Conservation (phyloP, 202 grass and related monocot species). For the Eragrostis tef region DNA sequence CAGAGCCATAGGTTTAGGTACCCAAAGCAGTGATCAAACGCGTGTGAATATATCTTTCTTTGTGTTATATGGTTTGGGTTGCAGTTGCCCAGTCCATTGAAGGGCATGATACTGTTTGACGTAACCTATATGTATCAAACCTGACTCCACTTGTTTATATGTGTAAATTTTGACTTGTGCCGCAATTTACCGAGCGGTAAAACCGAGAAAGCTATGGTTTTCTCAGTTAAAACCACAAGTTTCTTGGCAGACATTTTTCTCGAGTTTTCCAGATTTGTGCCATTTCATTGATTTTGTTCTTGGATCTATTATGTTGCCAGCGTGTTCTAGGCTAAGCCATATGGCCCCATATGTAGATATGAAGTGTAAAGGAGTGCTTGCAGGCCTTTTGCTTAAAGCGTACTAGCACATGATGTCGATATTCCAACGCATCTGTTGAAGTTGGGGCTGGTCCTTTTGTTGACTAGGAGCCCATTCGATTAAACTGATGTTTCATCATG, state of each 20-base stretch:
- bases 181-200: not conserved
- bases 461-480: not conserved
- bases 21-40: slow-evolving; percentile 34
- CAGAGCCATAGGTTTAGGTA: slow-evolving; percentile 36
- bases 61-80: slow-evolving; percentile 20
- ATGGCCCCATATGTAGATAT: slow-evolving; percentile 16
- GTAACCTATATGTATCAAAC: slow-evolving; percentile 36
- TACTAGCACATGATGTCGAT: slow-evolving; percentile 25
- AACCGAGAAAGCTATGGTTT: not conserved
- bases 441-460: not conserved
- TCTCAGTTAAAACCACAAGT: not conserved
- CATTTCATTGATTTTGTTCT: not conserved
- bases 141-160: slow-evolving; percentile 38
- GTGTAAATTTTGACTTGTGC: slow-evolving; percentile 28
- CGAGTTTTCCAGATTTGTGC: not conserved
- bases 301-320: not conserved
- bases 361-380: not conserved
- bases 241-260: not conserved
- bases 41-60: slow-evolving; percentile 10
- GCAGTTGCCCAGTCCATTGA: slow-evolving; percentile 21
- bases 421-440: not conserved
- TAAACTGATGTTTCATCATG: slow-evolving; percentile 2
- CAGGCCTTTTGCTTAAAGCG: not conserved
- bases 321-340: not conserved
- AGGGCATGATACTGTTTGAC: slow-evolving; percentile 9